Evolutionary conservation across 805 yeast genomes (phyloP).

Genomic region (Nakazawaea wickerhamii): DNA sequence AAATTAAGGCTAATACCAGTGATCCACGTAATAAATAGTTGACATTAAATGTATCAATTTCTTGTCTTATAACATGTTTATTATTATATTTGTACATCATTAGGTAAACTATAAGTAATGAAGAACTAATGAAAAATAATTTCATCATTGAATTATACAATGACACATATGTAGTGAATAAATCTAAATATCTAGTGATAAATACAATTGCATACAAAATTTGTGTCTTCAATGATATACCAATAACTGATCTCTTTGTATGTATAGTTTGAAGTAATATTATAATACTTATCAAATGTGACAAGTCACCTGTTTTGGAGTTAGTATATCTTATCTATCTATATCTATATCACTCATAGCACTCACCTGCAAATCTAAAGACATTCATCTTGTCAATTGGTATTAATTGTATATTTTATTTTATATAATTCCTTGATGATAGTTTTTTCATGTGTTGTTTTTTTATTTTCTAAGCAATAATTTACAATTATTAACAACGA

Average conservation of each 20-base stretch:
- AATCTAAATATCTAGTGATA: conserved; percentile 65
- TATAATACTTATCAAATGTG: conserved; percentile 76
- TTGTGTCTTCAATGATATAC: conserved; percentile 89
- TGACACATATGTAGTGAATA: conserved; percentile 52
- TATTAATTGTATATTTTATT: background rate
- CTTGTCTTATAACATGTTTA: conserved; percentile 43
- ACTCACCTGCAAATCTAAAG: conserved; percentile 30
- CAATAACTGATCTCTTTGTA: conserved; percentile 60
- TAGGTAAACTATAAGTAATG: conserved; percentile 68
- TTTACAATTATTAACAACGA: no score
- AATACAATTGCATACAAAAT: conserved; percentile 69
- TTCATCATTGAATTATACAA: conserved; percentile 80
- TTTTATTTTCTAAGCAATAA: no score
- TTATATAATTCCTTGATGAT: no score
- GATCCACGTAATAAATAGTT: conserved; percentile 66
- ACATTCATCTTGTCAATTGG: conserved; percentile 34
- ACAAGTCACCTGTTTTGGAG: conserved; percentile 53
- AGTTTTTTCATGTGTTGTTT: background rate
- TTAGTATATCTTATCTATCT: no score
- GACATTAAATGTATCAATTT: conserved; percentile 64
- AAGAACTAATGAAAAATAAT: conserved; percentile 69
- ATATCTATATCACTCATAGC: no score
- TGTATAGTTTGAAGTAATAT: conserved; percentile 70
- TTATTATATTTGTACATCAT: conserved; percentile 59
- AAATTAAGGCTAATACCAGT: conserved; percentile 48